A percentile compares a stretch with the other conserved stretches of the same genome.
phyloP scores from a whole-genome alignment of 352 stramenopile genomes.

The Globisporangium solare region DNA sequence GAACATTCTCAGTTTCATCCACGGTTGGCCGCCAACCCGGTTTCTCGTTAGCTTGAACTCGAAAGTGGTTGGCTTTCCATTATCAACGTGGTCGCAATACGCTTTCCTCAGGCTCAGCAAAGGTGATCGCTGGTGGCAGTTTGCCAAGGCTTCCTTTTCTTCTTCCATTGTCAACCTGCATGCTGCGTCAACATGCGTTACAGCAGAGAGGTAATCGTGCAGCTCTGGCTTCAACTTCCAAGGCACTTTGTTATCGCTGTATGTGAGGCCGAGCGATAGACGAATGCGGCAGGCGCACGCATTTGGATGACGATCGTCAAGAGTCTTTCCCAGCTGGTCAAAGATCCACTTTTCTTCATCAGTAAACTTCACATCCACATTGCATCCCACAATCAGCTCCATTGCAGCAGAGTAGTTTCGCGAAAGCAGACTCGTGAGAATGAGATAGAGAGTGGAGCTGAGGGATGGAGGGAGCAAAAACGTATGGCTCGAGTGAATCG shows the following conservation, averaged over 20 bases:
- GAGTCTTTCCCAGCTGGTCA: slow-evolving; percentile 92
- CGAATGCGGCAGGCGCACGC: slow-evolving; percentile 93
- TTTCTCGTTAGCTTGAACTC: slow-evolving; percentile 64
- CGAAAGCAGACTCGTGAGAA: slow-evolving; percentile 95
- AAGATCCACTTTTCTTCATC: slow-evolving; percentile 97
- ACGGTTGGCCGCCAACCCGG: slow-evolving; percentile 78
- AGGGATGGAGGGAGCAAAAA: slow-evolving; percentile 95
- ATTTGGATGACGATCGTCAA: slow-evolving; percentile 94
- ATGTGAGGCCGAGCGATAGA: slow-evolving; percentile 83
- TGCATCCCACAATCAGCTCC: slow-evolving; percentile 94
- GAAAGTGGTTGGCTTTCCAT: slow-evolving; percentile 22
- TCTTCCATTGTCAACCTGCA: slow-evolving; percentile 93
- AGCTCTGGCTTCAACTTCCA: slow-evolving; percentile 78
- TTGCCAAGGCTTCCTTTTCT: slow-evolving; percentile 89
- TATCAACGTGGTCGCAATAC: slow-evolving; percentile 47
- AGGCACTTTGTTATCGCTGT: slow-evolving; percentile 90
- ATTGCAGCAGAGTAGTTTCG: slow-evolving; percentile 94
- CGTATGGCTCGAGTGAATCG: slow-evolving; percentile 93
- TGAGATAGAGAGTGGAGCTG: slow-evolving; percentile 96
- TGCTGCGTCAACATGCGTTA: slow-evolving; percentile 88
- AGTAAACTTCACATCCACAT: slow-evolving; percentile 94
- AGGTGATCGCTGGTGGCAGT: slow-evolving; percentile 62
- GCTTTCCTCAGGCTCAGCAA: slow-evolving; percentile 68
- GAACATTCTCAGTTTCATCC: slow-evolving; percentile 80
- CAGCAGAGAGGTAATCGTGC: slow-evolving; percentile 88